A percentile compares a stretch with the other conserved stretches of the same genome.
Evolutionary conservation across 768 basidiomycete genomes (phyloP).

Genomic region (Kockovaella imperatae): DNA sequence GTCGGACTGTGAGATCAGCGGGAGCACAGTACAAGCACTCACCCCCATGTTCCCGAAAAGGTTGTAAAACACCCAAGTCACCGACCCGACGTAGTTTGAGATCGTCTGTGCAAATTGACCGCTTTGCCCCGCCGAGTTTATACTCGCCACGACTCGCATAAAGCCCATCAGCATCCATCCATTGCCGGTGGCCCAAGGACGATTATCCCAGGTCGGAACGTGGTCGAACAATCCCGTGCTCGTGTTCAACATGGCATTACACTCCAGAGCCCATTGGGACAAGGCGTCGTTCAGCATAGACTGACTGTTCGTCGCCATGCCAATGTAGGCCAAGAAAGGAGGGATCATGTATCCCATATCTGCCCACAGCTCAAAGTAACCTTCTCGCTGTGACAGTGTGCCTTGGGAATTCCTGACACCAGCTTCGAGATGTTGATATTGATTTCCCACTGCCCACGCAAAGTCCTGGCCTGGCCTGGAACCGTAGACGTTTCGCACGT

Average conservation of each 20-base stretch:
- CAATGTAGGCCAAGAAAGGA: constrained; percentile 16
- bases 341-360: constrained; percentile 23
- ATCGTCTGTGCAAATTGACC: neutral
- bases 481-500: neutral
- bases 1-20: neutral
- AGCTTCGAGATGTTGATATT: neutral
- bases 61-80: no score
- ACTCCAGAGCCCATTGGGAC: constrained; percentile 14
- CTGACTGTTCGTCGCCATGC: constrained; percentile 4
- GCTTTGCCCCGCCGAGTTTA: neutral
- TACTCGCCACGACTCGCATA: constrained; percentile 5
- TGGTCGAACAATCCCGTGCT: constrained; percentile 7
- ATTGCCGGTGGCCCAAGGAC: constrained; percentile 17
- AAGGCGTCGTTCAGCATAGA: constrained; percentile 4
- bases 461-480: neutral
- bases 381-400: constrained; percentile 15
- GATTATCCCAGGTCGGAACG: constrained; percentile 10
- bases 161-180: constrained; percentile 19
- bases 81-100: neutral
- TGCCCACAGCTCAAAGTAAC: constrained; percentile 17
- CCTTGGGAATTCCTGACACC: neutral
- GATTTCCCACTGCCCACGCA: constrained; percentile 19
- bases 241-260: constrained; percentile 10
- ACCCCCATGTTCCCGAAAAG: neutral
- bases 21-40: constrained; percentile 10